A percentile compares a stretch with the other conserved stretches of the same genome.
These are phyloP conservation scores for Calonectria montana DNA, from an alignment of 2,329 filamentous ascomycete species.

Conservation along the genomic window DNA sequence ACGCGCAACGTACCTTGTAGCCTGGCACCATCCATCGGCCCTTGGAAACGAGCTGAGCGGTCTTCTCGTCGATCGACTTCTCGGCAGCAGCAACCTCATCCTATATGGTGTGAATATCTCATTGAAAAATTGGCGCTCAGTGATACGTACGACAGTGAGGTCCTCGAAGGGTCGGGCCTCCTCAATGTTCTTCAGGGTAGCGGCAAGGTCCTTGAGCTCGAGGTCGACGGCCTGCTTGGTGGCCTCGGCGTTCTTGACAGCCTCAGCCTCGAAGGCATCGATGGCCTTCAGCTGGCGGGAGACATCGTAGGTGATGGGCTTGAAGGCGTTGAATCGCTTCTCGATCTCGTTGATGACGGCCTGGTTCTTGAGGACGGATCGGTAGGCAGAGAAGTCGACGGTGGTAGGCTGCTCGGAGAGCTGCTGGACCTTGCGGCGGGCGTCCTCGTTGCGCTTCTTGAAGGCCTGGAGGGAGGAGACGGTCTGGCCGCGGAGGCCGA, in stretches of 20 bases:
- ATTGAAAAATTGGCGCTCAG: neutral
- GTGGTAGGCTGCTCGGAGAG: slow-evolving; percentile 87
- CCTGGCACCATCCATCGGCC: slow-evolving; percentile 98
- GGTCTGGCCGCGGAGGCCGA: slow-evolving; percentile 96
- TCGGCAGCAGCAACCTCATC: slow-evolving; percentile 95
- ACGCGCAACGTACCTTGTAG: slow-evolving; percentile 83
- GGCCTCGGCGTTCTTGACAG: slow-evolving; percentile 94
- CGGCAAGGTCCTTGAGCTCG: slow-evolving; percentile 92
- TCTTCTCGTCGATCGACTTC: slow-evolving; percentile 98
- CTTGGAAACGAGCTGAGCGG: slow-evolving; percentile 92
- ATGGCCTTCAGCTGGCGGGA: slow-evolving; percentile 96
- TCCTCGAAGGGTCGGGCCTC: slow-evolving; percentile 95
- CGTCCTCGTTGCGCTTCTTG: slow-evolving; percentile 99
- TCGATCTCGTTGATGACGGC: slow-evolving; percentile 96
- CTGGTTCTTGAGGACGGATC: slow-evolving; percentile 92
- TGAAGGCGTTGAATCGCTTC: slow-evolving; percentile 92
- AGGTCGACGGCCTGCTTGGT: slow-evolving; percentile 97
- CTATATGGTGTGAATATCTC: slow-evolving; percentile 59
- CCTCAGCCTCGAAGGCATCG: slow-evolving; percentile 97
- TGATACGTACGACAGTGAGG: slow-evolving; percentile 88
- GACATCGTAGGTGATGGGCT: slow-evolving; percentile 94
- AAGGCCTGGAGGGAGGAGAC: slow-evolving; percentile 91
- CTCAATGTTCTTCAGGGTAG: slow-evolving; percentile 98
- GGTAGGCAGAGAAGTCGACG: slow-evolving; percentile 96
- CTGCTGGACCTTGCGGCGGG: slow-evolving; percentile 88